Conservation (phyloP, 805 yeast genomes). For the Dipodascopsis uninucleata region DNA sequence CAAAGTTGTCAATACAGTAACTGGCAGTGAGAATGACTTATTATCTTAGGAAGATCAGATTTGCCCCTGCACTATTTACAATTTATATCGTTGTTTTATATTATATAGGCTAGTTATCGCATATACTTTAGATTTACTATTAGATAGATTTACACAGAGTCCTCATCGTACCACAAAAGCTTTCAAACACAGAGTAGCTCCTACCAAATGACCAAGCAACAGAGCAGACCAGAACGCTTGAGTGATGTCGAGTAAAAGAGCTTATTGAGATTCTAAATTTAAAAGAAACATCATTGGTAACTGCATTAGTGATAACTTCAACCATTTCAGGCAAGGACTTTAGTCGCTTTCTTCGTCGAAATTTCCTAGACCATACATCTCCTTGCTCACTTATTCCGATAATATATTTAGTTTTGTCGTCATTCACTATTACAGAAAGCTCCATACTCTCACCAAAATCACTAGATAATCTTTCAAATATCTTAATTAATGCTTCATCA, state of each 20-base stretch:
- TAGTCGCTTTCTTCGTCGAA: slow-evolving; percentile 14
- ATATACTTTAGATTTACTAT: neutral
- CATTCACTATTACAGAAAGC: neutral
- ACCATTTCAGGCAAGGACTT: slow-evolving; percentile 5
- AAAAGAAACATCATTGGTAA: slow-evolving; percentile 4
- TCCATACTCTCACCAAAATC: slow-evolving; percentile 10
- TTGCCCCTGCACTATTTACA: slow-evolving; percentile 1
- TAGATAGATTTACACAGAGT: neutral
- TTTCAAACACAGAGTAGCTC: slow-evolving; percentile 13
- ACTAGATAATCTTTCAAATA: neutral
- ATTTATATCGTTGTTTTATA: neutral
- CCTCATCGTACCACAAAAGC: slow-evolving; percentile 20
- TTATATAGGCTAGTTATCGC: neutral
- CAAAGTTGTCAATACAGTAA: neutral
- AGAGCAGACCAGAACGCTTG: too few species aligned
- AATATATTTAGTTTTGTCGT: neutral
- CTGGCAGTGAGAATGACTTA: neutral
- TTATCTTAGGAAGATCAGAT: neutral
- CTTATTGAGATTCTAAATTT: slow-evolving; percentile 1
- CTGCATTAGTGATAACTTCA: neutral
- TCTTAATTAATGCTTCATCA: neutral
- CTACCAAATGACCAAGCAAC: slow-evolving; percentile 17
- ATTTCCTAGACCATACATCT: slow-evolving; percentile 25
- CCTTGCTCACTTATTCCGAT: slow-evolving; percentile 11
- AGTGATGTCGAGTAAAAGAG: neutral